Base-by-base conservation (phyloP, 352 stramenopile genomes). In the Phytopythium ostracodes region DNA sequence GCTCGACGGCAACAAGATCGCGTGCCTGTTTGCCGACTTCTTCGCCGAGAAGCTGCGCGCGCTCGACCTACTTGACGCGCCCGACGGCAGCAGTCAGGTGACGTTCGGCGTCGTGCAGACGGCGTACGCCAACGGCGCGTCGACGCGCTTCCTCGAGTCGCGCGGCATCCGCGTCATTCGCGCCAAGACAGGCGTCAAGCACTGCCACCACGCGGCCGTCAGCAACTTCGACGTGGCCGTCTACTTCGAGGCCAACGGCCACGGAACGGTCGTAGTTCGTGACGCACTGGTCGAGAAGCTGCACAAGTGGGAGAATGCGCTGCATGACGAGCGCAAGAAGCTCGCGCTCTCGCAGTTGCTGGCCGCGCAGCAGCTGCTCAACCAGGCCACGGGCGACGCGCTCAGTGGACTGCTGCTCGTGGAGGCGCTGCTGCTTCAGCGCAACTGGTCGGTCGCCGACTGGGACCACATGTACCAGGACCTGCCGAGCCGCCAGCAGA, bases 211-310 rank as follows among this genome's bases (percentile, higher is more conserved):
- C 76, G 85, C 97, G 56, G 96, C 97, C 64, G 93, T 97, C 22
- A 75, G 88, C 43, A 72, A 98, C 60, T 99, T 97, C 71, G 98
- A 99, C 76, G 88, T 99, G 62, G 97, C 97, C 36, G 89, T 99
- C 44, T 99, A 99, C 85, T 99, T 99, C 76, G 98, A 99, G 77
- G 91, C 98, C 35, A 99, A 99, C 79, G 98, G 98, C 52, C 98
- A 99, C 77, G 98, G 98, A 42, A 99, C 97, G 3, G 96, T 99
- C 29, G 74, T 99, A 25, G 97, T 99, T 72, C 96, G 91, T 55
- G 82, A 96, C 42, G 70, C 81, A 49, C 81, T 98, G 31, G 83
- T 93, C 44, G 82, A 92, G 29, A 87, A 89, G 52, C 76, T 98
- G 17, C 71, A 89, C 67, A 91, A 92, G 66, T 83, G 76, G 71